phyloP scores from a whole-genome alignment of 1,284 basidiomycete genomes.

The Apiotrichum sp. region DNA sequence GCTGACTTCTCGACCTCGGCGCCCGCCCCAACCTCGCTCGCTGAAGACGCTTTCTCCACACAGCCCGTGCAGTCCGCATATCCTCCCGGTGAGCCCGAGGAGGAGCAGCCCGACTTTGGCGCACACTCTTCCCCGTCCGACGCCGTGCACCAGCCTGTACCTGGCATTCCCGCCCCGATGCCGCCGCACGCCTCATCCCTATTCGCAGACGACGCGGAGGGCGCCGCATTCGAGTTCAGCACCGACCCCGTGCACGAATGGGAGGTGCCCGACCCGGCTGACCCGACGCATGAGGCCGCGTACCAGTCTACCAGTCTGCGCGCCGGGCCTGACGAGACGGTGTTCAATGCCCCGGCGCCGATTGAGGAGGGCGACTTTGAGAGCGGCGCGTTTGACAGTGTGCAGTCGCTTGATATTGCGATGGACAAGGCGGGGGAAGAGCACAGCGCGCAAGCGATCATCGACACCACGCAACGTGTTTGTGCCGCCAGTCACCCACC shows the following conservation, averaged over 20 bases:
- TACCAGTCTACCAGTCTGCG: not conserved
- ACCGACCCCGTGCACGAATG: not conserved
- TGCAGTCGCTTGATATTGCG: conserved; percentile 3
- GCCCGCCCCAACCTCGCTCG: no score
- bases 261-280: conserved; percentile 2
- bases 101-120: conserved; percentile 13
- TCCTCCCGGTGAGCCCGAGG: no score
- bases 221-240: conserved; percentile 2
- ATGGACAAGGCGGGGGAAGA: not conserved
- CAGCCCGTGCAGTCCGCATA: no score
- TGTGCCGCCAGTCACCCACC: no score
- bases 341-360: not conserved
- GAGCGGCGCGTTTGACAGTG: conserved; percentile 8
- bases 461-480: no score
- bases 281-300: not conserved
- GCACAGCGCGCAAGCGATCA: not conserved
- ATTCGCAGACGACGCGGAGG: conserved; percentile 9
- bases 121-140: not conserved
- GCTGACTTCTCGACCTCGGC: no score
- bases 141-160: not conserved
- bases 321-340: not conserved
- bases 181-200: conserved; percentile 7
- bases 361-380: conserved; percentile 5
- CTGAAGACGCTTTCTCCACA: no score
- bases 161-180: conserved; percentile 6